These are phyloP conservation scores for Colletotrichum sp. DNA, from an alignment of 2,329 filamentous ascomycete species.

Conservation along the genomic window DNA sequence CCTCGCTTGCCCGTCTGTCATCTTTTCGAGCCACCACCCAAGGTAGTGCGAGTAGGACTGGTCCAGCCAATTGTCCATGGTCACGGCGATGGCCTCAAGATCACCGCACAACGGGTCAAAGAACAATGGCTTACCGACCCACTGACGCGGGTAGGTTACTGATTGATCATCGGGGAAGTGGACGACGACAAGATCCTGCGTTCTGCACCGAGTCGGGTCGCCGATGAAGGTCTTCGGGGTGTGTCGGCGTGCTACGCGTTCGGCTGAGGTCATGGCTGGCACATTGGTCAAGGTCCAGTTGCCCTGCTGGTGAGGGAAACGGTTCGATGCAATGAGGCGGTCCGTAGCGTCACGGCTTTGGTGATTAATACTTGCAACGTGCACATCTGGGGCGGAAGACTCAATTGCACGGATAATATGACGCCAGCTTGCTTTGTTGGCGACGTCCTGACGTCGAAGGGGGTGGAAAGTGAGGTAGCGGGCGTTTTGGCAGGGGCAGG, in stretches of 20 bases:
- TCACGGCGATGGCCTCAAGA: neutral
- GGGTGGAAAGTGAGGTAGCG: slow-evolving; percentile 7
- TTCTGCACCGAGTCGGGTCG: neutral
- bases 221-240: neutral
- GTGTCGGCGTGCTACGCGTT: neutral
- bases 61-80: neutral
- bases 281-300: neutral
- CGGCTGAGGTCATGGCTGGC: neutral
- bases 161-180: neutral
- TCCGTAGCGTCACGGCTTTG: neutral
- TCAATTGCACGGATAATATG: neutral
- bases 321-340: neutral
- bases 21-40: neutral
- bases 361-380: neutral
- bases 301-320: neutral
- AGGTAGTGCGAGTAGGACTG: neutral
- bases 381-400: neutral
- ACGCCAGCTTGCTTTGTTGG: neutral
- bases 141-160: too few relatives aligned
- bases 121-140: too few relatives aligned
- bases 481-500: neutral
- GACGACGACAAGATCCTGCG: neutral
- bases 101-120: neutral
- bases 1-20: neutral
- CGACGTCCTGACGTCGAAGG: neutral